These are phyloP conservation scores for Metschnikowia borealis DNA, from an alignment of 805 yeast species.

Conservation along the genomic window DNA sequence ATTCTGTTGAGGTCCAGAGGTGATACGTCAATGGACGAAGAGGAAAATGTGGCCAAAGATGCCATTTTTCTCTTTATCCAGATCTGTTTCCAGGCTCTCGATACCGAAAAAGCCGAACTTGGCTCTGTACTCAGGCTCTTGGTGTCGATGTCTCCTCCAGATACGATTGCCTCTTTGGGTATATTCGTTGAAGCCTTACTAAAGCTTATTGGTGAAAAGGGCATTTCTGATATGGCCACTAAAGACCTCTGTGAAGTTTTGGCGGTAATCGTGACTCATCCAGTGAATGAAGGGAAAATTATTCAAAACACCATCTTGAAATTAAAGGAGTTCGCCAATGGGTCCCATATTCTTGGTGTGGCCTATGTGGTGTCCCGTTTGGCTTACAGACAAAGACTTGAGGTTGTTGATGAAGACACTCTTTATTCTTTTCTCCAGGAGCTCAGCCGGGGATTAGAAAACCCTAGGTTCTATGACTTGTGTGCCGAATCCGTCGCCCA, in stretches of 20 bases:
- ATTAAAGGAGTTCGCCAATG: neutral
- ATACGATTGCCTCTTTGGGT: slow-evolving; percentile 21
- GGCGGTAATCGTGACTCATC: slow-evolving; percentile 50
- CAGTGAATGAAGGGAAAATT: slow-evolving; percentile 13
- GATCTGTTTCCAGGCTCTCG: slow-evolving; percentile 35
- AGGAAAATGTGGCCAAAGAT: slow-evolving; percentile 11
- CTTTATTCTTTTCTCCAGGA: slow-evolving; percentile 12
- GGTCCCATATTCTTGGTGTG: slow-evolving; percentile 23
- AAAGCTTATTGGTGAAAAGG: slow-evolving; percentile 20
- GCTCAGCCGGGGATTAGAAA: slow-evolving; percentile 17
- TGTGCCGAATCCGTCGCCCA: slow-evolving; percentile 42
- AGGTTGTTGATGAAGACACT: neutral
- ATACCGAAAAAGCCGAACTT: slow-evolving; percentile 24
- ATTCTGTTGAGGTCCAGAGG: slow-evolving; percentile 15
- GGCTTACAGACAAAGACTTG: slow-evolving; percentile 23
- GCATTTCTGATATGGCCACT: slow-evolving; percentile 21
- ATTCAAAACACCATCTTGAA: neutral
- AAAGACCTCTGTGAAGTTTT: slow-evolving; percentile 40
- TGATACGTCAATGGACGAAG: slow-evolving; percentile 17
- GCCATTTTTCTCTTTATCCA: slow-evolving; percentile 24
- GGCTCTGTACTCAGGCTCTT: slow-evolving; percentile 35
- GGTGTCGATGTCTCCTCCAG: slow-evolving; percentile 29
- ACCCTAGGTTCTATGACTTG: slow-evolving; percentile 20
- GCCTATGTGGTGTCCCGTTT: slow-evolving; percentile 49
- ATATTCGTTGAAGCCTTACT: slow-evolving; percentile 21